phyloP scores from a whole-genome alignment of 345 rosid species.

The Noccaea caerulescens region DNA sequence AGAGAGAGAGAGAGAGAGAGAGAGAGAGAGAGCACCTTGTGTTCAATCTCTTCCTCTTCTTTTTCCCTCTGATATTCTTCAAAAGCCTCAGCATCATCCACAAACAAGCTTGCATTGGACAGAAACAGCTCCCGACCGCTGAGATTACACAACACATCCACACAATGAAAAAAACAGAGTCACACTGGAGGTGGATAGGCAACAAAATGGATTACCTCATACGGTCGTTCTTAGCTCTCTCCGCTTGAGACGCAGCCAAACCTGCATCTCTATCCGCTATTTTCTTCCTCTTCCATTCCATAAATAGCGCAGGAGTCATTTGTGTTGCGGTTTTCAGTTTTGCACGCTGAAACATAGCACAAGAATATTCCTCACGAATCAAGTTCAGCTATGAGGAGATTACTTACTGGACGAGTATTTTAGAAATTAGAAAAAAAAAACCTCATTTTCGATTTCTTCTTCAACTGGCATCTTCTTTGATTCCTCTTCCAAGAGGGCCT shows the following conservation, averaged over 20 bases:
- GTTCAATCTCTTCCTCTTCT: constrained; percentile 55
- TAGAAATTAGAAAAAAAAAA: constrained; percentile 10
- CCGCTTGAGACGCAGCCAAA: constrained; percentile 82
- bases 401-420: background rate
- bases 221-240: constrained; percentile 97
- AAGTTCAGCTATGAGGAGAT: constrained; percentile 5
- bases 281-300: constrained; percentile 92
- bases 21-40: constrained; percentile 47
- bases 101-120: constrained; percentile 85
- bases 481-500: constrained; percentile 91
- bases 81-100: constrained; percentile 93
- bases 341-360: constrained; percentile 61
- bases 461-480: constrained; percentile 75
- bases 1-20: background rate
- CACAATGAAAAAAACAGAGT: constrained; percentile 35
- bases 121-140: constrained; percentile 98
- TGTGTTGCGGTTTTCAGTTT: constrained; percentile 71
- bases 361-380: constrained; percentile 9
- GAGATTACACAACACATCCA: constrained; percentile 35
- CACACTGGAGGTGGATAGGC: background rate
- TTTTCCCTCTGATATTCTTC: constrained; percentile 84
- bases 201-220: constrained; percentile 62
- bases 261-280: constrained; percentile 79
- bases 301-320: constrained; percentile 84
- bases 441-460: constrained; percentile 95